phyloP scores from a whole-genome alignment of 202 grass and related monocot species.

The Thinopyrum obtusiflorum region DNA sequence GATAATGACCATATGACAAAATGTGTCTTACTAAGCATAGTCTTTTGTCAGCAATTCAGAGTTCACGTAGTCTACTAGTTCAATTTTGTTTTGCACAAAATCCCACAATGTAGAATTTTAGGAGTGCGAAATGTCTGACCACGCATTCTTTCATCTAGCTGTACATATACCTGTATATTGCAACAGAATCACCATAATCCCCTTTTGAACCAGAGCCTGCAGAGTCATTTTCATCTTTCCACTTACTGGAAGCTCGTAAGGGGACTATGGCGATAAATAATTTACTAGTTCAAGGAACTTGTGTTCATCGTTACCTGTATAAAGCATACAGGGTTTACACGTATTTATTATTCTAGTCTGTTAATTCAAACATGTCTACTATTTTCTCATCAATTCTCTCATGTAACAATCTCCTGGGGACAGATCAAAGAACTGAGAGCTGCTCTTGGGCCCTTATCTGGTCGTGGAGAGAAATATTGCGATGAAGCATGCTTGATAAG shows the following conservation, averaged over 20 bases:
- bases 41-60: no score
- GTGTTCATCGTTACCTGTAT: not conserved
- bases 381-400: not conserved
- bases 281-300: not conserved
- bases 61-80: no score
- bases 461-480: slow-evolving; percentile 42
- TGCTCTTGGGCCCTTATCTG: slow-evolving; percentile 62
- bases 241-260: not conserved
- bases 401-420: slow-evolving; percentile 3
- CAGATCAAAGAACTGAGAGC: slow-evolving; percentile 75
- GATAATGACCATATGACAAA: not conserved
- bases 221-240: not conserved
- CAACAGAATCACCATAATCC: not conserved
- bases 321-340: not conserved
- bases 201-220: not conserved
- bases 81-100: no score
- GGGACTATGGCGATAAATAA: not conserved
- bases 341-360: not conserved
- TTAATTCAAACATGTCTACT: not conserved
- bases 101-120: no score
- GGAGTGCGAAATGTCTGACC: no score
- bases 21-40: not conserved
- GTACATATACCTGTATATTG: not conserved
- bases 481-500: slow-evolving; percentile 61
- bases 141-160: no score